Base-by-base conservation (phyloP, 805 yeast species). In the Cyberlindnera meyerae region DNA sequence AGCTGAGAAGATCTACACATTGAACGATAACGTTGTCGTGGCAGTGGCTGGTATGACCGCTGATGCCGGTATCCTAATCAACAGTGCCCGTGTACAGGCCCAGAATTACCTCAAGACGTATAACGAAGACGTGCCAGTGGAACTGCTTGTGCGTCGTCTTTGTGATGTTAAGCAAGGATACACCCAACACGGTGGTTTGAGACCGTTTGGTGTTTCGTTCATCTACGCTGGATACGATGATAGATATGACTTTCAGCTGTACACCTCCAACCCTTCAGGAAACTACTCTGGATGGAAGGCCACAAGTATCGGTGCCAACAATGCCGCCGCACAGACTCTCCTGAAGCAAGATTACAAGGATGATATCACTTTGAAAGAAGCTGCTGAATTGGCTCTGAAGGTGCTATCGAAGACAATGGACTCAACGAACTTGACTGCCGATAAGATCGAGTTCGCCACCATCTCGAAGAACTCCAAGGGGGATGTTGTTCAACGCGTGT, bases 241-340 rank as follows among this genome's bases (percentile, higher is more conserved):
- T 36, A 68, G 86, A 54, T 81, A 80, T 53, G 88, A 88, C 22
- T 93, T 82, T 70, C 98, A 93, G 62, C 70, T 93, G 48, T 93
- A 81, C 65, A 89, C 96, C 6, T 83, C 95, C 17, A 93, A 93
- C 59, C 99, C 99, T 11, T 85, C 96, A 0, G 99, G 99, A 18
- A 93, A 93, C 65, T 93, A 89, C 61, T 77, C 95, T 15, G 97
- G 98, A 18, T 93, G 99, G 99, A 88, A 85, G 63, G 98, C 98
- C 29, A 90, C 96, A 24, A 75, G 87, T 51, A 89, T 93, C 42
- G 99, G 99, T 28, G 96, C 97, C 34, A 93, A 93, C 66, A 88
- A 87, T 46, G 77, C 95, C 7, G 89, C 96, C 30, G 97, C 97
- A 1, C 98, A 93, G 66, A 90, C 98, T 1, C 66, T 93, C 46